Base-by-base conservation (phyloP, 1,284 basidiomycete species). In the Ustilago loliicola region DNA sequence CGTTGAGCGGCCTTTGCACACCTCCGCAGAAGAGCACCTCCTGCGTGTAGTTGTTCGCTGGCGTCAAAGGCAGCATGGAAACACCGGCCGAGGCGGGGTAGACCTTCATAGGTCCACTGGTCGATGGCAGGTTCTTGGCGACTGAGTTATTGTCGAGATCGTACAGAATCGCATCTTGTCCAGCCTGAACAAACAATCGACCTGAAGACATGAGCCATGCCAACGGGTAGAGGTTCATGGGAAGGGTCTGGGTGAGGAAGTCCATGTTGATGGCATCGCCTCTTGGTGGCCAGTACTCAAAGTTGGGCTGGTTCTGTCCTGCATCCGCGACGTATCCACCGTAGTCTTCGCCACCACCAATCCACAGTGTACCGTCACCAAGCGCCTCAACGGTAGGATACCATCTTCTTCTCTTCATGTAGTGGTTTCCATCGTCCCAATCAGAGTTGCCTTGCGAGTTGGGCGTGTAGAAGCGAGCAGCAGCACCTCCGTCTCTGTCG, bases 31-130 rank as follows among this genome's bases (percentile, higher is more conserved):
- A 96, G 58, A 96, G 83, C 67, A 96, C 87, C 0, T 93, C 94
- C 2, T 92, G 92, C 0, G 89, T 90, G 88, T 93, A 97, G 88
- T 94, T 93, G 89, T 96, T 96, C 65, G 89, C 92, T 2, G 93
- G 93, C 0, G 93, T 95, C 51, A 97, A 88, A 4, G 95, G 95
- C 6, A 97, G 89, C 94, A 97, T 94, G 54, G 92, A 93, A 1
- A 91, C 91, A 10, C 93, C 95, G 56, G 93, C 95, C 1, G 94
- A 96, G 0, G 93, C 95, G 40, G 95, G 95, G 88, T 98, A 98
- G 25, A 95, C 80, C 36, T 72, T 72, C 74, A 70, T 73, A 1
- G 70, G 70, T 5, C 70, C 66, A 0, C 47, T 66, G 23, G 75
- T 69, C 34, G 70, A 72, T 19, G 70, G 75, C 11, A 70, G 64